A percentile compares a stretch with the other conserved stretches of the same genome.
Conservation (phyloP, 2,329 filamentous ascomycete genomes). For the Nothomitra cinnamomea region DNA sequence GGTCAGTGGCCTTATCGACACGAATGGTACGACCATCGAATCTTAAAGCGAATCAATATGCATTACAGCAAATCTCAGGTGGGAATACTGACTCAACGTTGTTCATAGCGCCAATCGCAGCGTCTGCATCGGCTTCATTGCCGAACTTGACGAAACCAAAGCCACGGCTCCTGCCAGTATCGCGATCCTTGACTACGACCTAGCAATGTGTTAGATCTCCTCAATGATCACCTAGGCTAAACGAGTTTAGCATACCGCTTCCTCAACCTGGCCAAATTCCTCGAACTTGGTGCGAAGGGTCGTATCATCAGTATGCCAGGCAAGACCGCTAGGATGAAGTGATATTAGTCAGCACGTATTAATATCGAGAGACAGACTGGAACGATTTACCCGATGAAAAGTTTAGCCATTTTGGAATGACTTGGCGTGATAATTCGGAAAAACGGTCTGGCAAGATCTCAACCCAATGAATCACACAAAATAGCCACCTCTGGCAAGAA, state of each 20-base stretch:
- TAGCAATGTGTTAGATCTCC: constrained; percentile 24
- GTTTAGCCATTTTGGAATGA: constrained; percentile 57
- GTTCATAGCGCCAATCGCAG: constrained; percentile 66
- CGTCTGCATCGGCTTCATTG: constrained; percentile 57
- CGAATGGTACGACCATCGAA: constrained; percentile 91
- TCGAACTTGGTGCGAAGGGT: constrained; percentile 83
- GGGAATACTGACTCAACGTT: constrained; percentile 58
- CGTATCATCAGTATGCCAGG: constrained; percentile 91
- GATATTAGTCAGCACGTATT: not conserved
- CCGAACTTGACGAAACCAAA: constrained; percentile 93
- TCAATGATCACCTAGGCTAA: constrained; percentile 12
- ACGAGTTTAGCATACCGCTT: constrained; percentile 57
- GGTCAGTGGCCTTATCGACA: constrained; percentile 88
- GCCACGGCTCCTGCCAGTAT: constrained; percentile 88
- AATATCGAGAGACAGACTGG: constrained; percentile 4
- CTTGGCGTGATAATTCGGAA: constrained; percentile 9
- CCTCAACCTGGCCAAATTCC: constrained; percentile 77
- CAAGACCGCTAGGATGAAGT: constrained; percentile 58
- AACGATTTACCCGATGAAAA: constrained; percentile 72
- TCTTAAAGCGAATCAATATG: constrained; percentile 27
- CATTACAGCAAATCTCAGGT: not conserved
- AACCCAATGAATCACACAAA: constrained; percentile 15
- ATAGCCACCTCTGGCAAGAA: constrained; percentile 3
- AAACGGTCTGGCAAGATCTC: constrained; percentile 16
- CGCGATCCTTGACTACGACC: constrained; percentile 96